Percentiles rank a stretch among this genome's conserved stretches.
These are phyloP conservation scores for Dalechampia spathulata DNA, from an alignment of 441 rosid genomes.

Conservation along the genomic window DNA sequence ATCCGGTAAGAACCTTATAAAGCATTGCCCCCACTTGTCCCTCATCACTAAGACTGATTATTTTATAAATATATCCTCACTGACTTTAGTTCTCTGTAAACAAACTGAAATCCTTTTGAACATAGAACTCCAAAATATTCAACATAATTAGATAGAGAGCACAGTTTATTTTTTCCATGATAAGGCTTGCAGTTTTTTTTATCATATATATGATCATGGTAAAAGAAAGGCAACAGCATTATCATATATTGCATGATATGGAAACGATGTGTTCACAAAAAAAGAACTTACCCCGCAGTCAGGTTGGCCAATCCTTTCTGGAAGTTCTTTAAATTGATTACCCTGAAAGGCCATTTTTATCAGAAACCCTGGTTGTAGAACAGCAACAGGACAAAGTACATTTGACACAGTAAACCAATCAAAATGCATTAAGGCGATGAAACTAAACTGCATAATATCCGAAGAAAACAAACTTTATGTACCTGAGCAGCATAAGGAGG, in stretches of 20 bases:
- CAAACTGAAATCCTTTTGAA: too few relatives aligned
- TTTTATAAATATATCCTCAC: too few relatives aligned
- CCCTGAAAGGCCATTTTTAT: conserved; percentile 27
- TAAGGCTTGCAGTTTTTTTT: too few relatives aligned
- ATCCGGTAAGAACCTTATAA: too few relatives aligned
- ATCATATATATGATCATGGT: neutral
- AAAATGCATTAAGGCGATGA: neutral
- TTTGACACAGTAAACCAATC: neutral
- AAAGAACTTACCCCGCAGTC: conserved; percentile 59
- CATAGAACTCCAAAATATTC: neutral
- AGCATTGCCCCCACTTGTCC: too few relatives aligned
- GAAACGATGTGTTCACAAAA: neutral
- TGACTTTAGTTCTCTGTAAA: too few relatives aligned
- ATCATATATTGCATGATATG: neutral
- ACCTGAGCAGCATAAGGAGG: conserved; percentile 57
- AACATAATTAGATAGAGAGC: neutral
- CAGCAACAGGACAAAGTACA: neutral
- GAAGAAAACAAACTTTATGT: neutral
- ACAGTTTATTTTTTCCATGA: too few relatives aligned
- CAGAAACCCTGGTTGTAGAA: neutral
- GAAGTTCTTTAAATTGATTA: conserved; percentile 45
- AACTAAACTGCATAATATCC: neutral
- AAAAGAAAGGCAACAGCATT: neutral
- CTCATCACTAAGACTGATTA: too few relatives aligned
- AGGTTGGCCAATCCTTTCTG: conserved; percentile 62